Conservation (phyloP, 1,139 yeast species). For the Protomyces inundatus region DNA sequence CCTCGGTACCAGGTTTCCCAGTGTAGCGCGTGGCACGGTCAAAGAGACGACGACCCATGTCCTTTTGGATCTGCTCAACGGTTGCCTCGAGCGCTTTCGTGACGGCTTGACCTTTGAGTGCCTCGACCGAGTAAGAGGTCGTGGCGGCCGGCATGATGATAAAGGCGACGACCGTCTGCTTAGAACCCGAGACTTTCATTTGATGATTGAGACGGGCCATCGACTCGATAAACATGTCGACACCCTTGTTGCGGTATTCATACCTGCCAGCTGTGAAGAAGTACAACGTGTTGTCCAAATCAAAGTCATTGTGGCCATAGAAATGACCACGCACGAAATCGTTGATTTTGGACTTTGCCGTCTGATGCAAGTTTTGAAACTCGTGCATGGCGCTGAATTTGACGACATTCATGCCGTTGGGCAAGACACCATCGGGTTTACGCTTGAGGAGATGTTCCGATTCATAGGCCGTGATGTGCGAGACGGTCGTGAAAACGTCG, state of each 20-base stretch:
- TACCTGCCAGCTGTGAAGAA: conserved; percentile 96
- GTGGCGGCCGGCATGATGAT: conserved; percentile 97
- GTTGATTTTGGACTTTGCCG: conserved; percentile 82
- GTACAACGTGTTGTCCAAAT: conserved; percentile 85
- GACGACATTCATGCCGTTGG: conserved; percentile 92
- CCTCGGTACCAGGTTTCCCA: conserved; percentile 52
- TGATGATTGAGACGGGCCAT: conserved; percentile 89
- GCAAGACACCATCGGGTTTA: conserved; percentile 95
- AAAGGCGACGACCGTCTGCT: conserved; percentile 94
- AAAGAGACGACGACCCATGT: conserved; percentile 80
- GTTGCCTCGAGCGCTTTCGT: conserved; percentile 85
- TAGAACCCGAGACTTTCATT: conserved; percentile 73
- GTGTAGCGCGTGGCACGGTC: conserved; percentile 86
- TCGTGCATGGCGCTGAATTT: conserved; percentile 97
- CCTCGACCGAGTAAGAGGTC: conserved; percentile 90
- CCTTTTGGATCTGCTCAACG: conserved; percentile 78
- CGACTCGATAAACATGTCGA: conserved; percentile 88
- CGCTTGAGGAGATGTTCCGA: conserved; percentile 87
- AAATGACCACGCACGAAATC: conserved; percentile 96
- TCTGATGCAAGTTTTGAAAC: conserved; percentile 92
- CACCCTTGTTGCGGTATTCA: conserved; percentile 95
- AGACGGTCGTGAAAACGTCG: conserved; percentile 95
- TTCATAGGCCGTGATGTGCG: conserved; percentile 93
- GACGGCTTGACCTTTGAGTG: conserved; percentile 93
- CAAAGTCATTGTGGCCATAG: conserved; percentile 93